Evolutionary conservation across 2,329 filamentous ascomycete species (phyloP).

Genomic region (Aspergillus sp.): DNA sequence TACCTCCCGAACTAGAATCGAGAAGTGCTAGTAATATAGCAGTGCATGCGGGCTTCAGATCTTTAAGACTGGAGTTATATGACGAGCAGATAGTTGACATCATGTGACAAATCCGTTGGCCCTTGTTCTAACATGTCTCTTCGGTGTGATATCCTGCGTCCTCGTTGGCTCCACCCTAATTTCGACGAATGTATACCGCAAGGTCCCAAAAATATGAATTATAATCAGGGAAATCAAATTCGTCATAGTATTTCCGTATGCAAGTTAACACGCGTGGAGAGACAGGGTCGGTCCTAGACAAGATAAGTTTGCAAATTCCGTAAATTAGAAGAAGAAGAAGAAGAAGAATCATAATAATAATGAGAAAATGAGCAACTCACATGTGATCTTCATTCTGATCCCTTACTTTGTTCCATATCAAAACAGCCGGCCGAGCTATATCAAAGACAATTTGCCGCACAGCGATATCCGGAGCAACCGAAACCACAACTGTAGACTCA

Average conservation of each 20-base stretch:
- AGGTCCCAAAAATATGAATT: no score
- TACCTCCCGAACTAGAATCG: not conserved
- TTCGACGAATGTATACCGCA: no score
- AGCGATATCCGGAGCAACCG: constrained; percentile 33
- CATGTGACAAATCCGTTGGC: not conserved
- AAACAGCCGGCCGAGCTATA: constrained; percentile 33
- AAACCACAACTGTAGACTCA: constrained; percentile 37
- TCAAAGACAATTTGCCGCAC: constrained; percentile 43
- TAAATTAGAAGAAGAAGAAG: no score
- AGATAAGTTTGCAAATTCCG: no score
- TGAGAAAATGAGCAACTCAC: no score
- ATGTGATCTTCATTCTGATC: constrained; percentile 8
- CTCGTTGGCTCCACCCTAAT: no score
- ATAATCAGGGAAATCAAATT: no score
- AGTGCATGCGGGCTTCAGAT: not conserved
- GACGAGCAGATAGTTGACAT: not conserved
- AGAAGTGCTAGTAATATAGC: not conserved
- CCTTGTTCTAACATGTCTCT: not conserved
- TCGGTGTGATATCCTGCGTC: not conserved
- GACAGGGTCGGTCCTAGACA: no score
- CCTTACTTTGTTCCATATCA: constrained; percentile 26
- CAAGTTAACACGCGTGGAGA: no score
- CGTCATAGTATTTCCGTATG: no score
- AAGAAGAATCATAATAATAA: no score
- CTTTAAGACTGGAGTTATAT: constrained; percentile 1